Percentiles rank a stretch among this genome's conserved stretches.
Evolutionary conservation across 225 moss, liverwort and hornwort species (phyloP).

Genomic region (Sphagnum tenellum): DNA sequence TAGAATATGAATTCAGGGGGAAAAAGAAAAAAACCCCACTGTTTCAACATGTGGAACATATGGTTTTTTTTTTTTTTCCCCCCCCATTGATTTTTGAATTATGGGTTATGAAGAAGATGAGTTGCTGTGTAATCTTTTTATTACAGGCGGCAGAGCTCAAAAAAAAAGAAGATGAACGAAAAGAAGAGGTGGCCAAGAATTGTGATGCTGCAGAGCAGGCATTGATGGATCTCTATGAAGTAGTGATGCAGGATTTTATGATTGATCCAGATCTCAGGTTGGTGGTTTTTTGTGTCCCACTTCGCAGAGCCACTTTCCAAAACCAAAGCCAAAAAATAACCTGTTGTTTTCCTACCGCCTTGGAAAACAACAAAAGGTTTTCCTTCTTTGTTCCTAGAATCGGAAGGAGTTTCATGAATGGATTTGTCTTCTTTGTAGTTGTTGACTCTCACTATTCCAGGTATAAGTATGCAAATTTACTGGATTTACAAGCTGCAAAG

Average conservation of each 20-base stretch:
- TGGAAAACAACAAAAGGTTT: no score
- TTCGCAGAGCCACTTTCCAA: no score
- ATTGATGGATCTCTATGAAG: slow-evolving; percentile 69
- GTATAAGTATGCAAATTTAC: slow-evolving; percentile 47
- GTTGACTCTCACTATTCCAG: slow-evolving; percentile 12
- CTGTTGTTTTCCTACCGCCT: not conserved
- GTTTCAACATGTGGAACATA: no score
- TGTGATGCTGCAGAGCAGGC: slow-evolving; percentile 39
- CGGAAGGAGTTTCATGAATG: no score
- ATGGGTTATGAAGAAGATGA: no score
- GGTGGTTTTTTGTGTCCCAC: no score
- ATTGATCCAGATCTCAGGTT: slow-evolving; percentile 56
- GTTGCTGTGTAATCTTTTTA: not conserved
- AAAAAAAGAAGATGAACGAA: slow-evolving; percentile 21
- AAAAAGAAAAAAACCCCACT: no score
- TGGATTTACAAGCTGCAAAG: slow-evolving; percentile 35
- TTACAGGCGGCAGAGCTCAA: slow-evolving; percentile 27
- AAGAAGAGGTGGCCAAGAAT: slow-evolving; percentile 31
- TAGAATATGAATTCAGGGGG: no score
- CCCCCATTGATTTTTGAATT: not conserved
- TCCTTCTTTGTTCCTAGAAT: no score
- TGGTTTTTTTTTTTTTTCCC: no score
- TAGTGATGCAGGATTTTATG: slow-evolving; percentile 88
- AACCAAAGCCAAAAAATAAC: no score
- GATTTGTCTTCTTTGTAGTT: not conserved